Base-by-base conservation (phyloP, 2,329 filamentous ascomycete genomes). In the Pochonia chlamydosporia region DNA sequence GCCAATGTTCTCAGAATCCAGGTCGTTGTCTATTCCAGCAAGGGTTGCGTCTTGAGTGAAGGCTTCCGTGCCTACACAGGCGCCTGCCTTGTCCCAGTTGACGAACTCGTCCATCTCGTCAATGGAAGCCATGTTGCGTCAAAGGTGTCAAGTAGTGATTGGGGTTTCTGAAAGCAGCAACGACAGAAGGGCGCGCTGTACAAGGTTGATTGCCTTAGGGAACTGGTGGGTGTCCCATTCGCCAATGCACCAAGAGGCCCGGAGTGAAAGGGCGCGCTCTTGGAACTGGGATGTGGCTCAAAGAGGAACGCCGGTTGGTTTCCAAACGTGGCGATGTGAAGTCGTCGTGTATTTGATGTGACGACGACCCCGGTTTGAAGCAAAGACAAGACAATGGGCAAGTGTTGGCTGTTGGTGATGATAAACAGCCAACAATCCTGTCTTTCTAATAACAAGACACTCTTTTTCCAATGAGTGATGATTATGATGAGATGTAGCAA, bases 51-150 rank as follows among this genome's bases (percentile, higher is more conserved):
- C 54, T 49, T 65, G 59, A 46, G 62, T 56, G 50, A 63, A 59
- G 51, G 58, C 55, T 50, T 60, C 56, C 46, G 60, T 56, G 46
- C 59, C 64, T 48, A 65, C 57, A 35, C 63, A 61, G 36, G 69
- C 65, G 40, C 66, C 73, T 43, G 72, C 69, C 49, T 73, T 65
- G 55, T 81, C 77, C 78, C 80, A 84, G 59, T 82, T 71, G 62
- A 87, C 76, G 59, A 85, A 81, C 52, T 83, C 76, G 47, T 84
- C 80, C 70, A 77, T 68, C 46, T 80, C 74, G 47, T 79, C 71
- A 52, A 78, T 57, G 48, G 56, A 51, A n/a, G 64, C 49, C 65
- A 67, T 66, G 48, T 24, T 25, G 43, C 54, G 54, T 49, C 46
- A 52, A 49, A 48, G 44, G 43, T 50, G 37, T 48, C 37, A n/a